Conservation (phyloP, 371 early-diverging fungal species). For the Capniomyces stellatus region DNA sequence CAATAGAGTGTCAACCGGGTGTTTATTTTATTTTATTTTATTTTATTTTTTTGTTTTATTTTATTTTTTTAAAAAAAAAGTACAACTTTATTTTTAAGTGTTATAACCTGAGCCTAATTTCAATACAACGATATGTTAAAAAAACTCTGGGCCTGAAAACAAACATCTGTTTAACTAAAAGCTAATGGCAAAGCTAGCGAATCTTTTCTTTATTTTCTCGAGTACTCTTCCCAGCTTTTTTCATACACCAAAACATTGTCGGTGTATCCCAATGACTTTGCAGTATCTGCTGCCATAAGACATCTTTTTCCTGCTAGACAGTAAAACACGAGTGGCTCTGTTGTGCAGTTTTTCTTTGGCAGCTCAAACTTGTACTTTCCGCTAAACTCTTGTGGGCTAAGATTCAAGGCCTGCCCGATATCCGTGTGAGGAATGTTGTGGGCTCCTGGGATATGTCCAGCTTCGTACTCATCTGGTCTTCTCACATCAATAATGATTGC, state of each 20-base stretch:
- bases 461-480: background rate
- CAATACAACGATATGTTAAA: no score
- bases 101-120: no score
- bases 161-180: no score
- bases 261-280: background rate
- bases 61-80: no score
- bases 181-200: no score
- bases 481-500: constrained; percentile 2
- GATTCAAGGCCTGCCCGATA: constrained; percentile 25
- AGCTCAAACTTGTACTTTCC: constrained; percentile 30
- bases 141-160: no score
- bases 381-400: constrained; percentile 6
- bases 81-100: no score
- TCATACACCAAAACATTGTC: constrained; percentile 1
- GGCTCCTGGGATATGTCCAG: constrained; percentile 4
- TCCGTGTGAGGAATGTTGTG: constrained; percentile 25
- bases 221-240: constrained; percentile 10
- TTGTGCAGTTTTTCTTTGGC: background rate
- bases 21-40: no score
- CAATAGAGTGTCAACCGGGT: no score
- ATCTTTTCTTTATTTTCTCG: constrained; percentile 7
- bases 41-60: no score
- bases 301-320: background rate
- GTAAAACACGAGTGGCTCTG: background rate
- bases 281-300: background rate